Conservation (phyloP, 768 basidiomycete genomes). For the Daedaleopsis nitida region DNA sequence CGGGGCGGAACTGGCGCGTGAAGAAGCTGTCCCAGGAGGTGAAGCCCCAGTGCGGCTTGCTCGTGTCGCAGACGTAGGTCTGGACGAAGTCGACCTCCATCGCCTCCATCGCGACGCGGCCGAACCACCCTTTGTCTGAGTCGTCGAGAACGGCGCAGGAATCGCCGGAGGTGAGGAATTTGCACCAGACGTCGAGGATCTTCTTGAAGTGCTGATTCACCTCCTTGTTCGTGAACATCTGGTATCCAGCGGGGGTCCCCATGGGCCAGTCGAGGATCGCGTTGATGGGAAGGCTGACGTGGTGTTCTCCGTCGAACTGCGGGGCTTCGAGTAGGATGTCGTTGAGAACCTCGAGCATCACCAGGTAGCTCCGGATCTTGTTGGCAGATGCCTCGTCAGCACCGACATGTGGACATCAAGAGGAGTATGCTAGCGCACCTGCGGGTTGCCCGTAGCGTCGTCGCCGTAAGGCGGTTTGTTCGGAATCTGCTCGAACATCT, state of each 20-base stretch:
- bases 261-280: slow-evolving; percentile 49
- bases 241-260: slow-evolving; percentile 36
- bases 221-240: slow-evolving; percentile 41
- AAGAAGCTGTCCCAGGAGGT: slow-evolving; percentile 40
- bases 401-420: background rate
- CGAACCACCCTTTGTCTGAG: slow-evolving; percentile 50
- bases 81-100: slow-evolving; percentile 21
- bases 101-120: slow-evolving; percentile 30
- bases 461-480: slow-evolving; percentile 11
- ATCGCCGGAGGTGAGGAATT: slow-evolving; percentile 44
- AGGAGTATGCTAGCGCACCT: background rate
- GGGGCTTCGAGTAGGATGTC: slow-evolving; percentile 44
- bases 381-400: background rate
- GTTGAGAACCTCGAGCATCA: slow-evolving; percentile 44
- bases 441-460: slow-evolving; percentile 15
- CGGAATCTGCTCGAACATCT: slow-evolving; percentile 37
- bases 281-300: slow-evolving; percentile 50
- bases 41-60: slow-evolving; percentile 33
- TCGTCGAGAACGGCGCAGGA: slow-evolving; percentile 45
- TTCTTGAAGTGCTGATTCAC: slow-evolving; percentile 51
- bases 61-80: slow-evolving; percentile 38
- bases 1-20: slow-evolving; percentile 33
- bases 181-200: slow-evolving; percentile 51
- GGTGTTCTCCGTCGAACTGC: slow-evolving; percentile 37
- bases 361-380: slow-evolving; percentile 43